phyloP scores from a whole-genome alignment of 805 yeast species.

The Candida corydali region DNA sequence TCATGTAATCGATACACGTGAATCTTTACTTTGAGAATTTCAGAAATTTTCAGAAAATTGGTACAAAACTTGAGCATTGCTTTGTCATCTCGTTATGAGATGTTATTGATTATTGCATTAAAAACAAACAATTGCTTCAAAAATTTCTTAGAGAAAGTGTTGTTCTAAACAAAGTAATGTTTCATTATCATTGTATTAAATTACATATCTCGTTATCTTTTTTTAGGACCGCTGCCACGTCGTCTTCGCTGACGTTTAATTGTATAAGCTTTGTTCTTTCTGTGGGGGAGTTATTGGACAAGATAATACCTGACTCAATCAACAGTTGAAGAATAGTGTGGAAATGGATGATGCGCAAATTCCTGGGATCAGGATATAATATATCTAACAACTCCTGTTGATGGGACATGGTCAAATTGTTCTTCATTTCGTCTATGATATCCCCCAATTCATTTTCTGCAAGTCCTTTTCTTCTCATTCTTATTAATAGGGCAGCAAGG shows the following conservation, averaged over 20 bases:
- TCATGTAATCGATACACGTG: no score
- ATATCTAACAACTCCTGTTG: constrained; percentile 17
- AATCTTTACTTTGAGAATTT: no score
- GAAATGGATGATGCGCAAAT: constrained; percentile 56
- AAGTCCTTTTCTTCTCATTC: constrained; percentile 62
- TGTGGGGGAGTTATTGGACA: constrained; percentile 62
- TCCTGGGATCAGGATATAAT: constrained; percentile 22
- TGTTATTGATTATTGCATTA: no score
- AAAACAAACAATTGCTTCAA: no score
- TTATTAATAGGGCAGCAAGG: constrained; percentile 60
- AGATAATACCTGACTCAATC: constrained; percentile 72
- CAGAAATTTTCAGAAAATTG: no score
- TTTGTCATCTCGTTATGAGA: no score
- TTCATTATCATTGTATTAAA: constrained; percentile 1
- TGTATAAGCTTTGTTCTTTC: constrained; percentile 65
- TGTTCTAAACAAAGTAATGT: no score
- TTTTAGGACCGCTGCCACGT: constrained; percentile 55
- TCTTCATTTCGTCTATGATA: constrained; percentile 70
- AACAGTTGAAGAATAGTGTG: constrained; percentile 61
- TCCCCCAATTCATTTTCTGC: constrained; percentile 75
- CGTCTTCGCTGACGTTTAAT: constrained; percentile 68
- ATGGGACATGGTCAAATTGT: constrained; percentile 39
- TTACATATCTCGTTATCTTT: constrained; percentile 39
- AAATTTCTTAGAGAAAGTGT: no score
- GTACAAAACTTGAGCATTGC: no score